Evolutionary conservation across 371 early-diverging fungal genomes (phyloP).

Genomic region (Sanchytrium tribonematis): DNA sequence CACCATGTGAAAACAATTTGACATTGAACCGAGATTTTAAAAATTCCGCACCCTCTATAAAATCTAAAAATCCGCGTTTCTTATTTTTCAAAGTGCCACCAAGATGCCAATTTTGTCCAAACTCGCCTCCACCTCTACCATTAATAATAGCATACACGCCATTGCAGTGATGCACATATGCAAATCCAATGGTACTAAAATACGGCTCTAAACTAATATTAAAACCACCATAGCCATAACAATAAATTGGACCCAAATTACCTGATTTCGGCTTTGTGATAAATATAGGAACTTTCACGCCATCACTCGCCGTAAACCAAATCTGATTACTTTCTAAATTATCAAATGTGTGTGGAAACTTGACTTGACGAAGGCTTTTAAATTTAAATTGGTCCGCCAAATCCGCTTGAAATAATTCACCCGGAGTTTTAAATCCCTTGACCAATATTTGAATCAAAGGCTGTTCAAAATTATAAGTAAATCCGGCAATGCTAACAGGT

Average conservation of each 20-base stretch:
- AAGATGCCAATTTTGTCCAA: background rate
- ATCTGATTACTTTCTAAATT: background rate
- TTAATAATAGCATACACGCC: background rate
- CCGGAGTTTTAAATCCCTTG: background rate
- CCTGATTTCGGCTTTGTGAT: background rate
- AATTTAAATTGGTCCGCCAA: background rate
- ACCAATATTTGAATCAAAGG: background rate
- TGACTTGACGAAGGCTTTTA: background rate
- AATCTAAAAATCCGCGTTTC: background rate
- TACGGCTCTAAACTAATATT: background rate
- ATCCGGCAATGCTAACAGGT: background rate
- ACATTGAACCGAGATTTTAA: background rate
- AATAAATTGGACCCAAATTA: background rate
- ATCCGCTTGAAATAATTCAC: background rate
- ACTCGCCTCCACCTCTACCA: background rate
- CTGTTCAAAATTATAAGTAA: background rate
- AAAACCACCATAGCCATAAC: background rate
- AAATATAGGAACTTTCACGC: background rate
- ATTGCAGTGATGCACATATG: background rate
- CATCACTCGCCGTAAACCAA: background rate
- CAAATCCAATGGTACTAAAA: background rate
- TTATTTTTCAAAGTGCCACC: background rate
- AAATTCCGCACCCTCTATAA: background rate
- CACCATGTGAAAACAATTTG: background rate
- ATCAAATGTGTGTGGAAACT: background rate